Conservation (phyloP, 805 yeast species). For the Pichia deserticola region DNA sequence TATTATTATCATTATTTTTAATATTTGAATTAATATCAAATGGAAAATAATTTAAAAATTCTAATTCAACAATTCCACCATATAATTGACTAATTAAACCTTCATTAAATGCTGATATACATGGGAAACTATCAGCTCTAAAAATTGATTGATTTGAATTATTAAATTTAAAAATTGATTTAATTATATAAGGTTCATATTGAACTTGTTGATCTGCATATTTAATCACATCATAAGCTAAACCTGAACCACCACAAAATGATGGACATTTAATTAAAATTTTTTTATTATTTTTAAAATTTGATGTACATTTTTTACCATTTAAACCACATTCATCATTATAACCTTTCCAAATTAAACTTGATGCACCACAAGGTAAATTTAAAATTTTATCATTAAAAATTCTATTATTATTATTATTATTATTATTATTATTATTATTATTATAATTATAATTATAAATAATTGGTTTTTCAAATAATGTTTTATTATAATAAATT, state of each 20-base stretch:
- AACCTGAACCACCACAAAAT: slow-evolving; percentile 57
- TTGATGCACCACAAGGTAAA: slow-evolving; percentile 41
- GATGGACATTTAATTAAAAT: slow-evolving; percentile 78
- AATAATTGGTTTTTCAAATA: neutral
- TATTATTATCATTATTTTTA: neutral
- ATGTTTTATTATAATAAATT: neutral
- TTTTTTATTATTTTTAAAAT: slow-evolving; percentile 30
- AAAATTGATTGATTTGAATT: slow-evolving; percentile 41
- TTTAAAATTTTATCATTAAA: too few species aligned
- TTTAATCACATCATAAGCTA: slow-evolving; percentile 59
- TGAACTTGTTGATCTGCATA: slow-evolving; percentile 65
- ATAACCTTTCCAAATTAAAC: slow-evolving; percentile 64
- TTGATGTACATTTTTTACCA: slow-evolving; percentile 44
- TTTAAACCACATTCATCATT: slow-evolving; percentile 69
- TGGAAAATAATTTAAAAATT: slow-evolving; percentile 44
- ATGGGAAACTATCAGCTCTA: slow-evolving; percentile 82
- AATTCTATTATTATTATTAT: too few species aligned
- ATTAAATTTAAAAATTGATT: slow-evolving; percentile 38
- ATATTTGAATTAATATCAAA: neutral
- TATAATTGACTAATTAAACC: slow-evolving; percentile 63
- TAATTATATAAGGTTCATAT: slow-evolving; percentile 66
- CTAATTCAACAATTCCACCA: slow-evolving; percentile 48
- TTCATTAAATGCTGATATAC: slow-evolving; percentile 86
- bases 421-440: too few species aligned
- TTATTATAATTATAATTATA: too few species aligned